These are phyloP conservation scores for Calonectria henricotiae DNA, from an alignment of 2,329 filamentous ascomycete species.

Conservation along the genomic window DNA sequence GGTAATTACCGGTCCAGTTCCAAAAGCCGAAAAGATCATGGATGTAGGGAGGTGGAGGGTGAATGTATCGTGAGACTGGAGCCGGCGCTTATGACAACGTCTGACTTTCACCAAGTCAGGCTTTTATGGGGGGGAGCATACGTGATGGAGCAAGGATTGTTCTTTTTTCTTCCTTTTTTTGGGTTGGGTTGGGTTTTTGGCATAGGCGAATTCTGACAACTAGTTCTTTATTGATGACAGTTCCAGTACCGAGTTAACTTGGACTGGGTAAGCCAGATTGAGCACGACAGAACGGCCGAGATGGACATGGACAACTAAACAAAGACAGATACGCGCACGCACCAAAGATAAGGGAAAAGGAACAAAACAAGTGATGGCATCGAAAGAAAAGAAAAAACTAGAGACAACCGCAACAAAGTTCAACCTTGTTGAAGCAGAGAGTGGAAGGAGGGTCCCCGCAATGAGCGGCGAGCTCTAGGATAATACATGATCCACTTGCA, in stretches of 20 bases:
- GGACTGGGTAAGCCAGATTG: conserved; percentile 13
- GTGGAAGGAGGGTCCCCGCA: conserved; percentile 21
- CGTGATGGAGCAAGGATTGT: background rate
- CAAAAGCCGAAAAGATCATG: conserved; percentile 27
- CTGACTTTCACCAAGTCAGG: conserved; percentile 20
- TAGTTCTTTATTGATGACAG: background rate
- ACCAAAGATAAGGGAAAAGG: conserved; percentile 1
- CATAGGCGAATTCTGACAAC: conserved; percentile 2
- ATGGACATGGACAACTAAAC: conserved; percentile 14
- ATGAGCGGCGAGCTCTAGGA: conserved; percentile 9
- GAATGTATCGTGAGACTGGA: conserved; percentile 18
- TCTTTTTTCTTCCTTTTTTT: background rate
- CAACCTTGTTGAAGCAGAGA: conserved; percentile 15
- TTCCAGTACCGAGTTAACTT: background rate
- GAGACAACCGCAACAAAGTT: conserved; percentile 20
- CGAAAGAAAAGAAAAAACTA: background rate
- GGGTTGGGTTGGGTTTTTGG: background rate
- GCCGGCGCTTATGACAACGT: conserved; percentile 21
- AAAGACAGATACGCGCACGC: conserved; percentile 12
- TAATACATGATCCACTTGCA: conserved; percentile 27
- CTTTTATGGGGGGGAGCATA: conserved; percentile 18
- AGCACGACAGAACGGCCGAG: conserved; percentile 17
- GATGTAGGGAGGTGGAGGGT: conserved; percentile 26
- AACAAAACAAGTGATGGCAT: conserved; percentile 17
- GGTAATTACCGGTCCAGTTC: conserved; percentile 23